Evolutionary conservation across 140 eudicot species (phyloP).

Genomic region (Ambrosia hybrid): DNA sequence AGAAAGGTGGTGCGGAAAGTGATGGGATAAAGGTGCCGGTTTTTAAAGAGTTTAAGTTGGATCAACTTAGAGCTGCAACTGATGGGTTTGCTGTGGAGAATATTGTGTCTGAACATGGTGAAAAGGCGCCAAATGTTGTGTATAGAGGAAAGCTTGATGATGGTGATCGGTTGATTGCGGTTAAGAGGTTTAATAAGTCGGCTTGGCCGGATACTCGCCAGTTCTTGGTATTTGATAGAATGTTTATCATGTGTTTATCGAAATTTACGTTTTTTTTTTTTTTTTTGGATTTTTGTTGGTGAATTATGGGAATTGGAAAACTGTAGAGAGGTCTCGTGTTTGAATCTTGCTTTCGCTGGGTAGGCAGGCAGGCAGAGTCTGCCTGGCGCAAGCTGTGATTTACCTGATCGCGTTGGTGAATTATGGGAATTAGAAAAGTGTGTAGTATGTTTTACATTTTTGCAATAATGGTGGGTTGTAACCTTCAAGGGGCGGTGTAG

Average conservation of each 20-base stretch:
- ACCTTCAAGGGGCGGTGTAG: too few species aligned
- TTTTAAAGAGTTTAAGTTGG: slow-evolving; percentile 65
- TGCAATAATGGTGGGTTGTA: neutral
- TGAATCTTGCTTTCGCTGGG: too few species aligned
- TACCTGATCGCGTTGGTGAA: neutral
- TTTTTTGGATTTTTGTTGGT: neutral
- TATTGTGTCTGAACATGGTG: slow-evolving; percentile 88
- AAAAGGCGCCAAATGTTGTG: slow-evolving; percentile 90
- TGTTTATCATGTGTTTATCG: neutral
- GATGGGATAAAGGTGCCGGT: slow-evolving; percentile 47
- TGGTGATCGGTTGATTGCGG: slow-evolving; percentile 55
- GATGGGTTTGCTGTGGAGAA: slow-evolving; percentile 67
- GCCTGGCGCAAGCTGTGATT: too few species aligned
- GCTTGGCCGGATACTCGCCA: slow-evolving; percentile 98
- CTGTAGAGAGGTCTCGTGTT: too few species aligned
- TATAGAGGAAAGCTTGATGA: slow-evolving; percentile 64
- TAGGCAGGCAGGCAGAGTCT: too few species aligned
- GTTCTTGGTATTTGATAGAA: slow-evolving; percentile 41
- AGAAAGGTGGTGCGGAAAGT: slow-evolving; percentile 40
- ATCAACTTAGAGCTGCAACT: slow-evolving; percentile 67
- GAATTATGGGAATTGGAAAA: neutral
- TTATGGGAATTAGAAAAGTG: neutral
- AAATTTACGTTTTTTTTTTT: too few species aligned
- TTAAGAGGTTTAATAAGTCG: slow-evolving; percentile 73
- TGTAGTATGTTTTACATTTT: too few species aligned